Conservation (phyloP, 192 early-diverging fungal species). For the Coemansia sp. region DNA sequence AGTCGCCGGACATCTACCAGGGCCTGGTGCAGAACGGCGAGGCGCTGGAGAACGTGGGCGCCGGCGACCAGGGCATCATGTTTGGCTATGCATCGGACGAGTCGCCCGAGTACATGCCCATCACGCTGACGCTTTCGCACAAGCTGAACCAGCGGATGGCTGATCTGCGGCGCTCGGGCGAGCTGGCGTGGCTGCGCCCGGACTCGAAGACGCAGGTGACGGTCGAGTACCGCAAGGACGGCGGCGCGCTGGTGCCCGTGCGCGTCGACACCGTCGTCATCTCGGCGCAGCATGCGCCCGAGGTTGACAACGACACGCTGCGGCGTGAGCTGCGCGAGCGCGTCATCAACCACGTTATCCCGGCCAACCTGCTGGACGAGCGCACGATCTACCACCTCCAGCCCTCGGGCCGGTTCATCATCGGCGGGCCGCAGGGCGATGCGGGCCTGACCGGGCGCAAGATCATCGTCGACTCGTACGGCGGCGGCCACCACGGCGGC, state of each 20-base stretch:
- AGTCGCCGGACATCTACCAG: constrained; percentile 98
- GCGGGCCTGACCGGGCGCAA: constrained; percentile 98
- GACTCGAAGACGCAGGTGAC: constrained; percentile 99
- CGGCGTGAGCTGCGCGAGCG: constrained; percentile 84
- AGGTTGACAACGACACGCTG: constrained; percentile 80
- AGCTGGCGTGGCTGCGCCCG: constrained; percentile 89
- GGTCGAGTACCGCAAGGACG: constrained; percentile 94
- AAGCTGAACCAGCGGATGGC: constrained; percentile 96
- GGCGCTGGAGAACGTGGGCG: constrained; percentile 94
- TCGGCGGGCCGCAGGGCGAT: constrained; percentile 99
- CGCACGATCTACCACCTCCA: constrained; percentile 94
- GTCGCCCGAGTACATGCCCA: constrained; percentile 98
- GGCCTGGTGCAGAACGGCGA: constrained; percentile 90
- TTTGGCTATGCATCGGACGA: constrained; percentile 97
- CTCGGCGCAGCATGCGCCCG: constrained; percentile 92
- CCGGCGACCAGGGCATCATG: constrained; percentile 98
- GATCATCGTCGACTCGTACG: constrained; percentile 81
- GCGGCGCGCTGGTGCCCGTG: constrained; percentile 89
- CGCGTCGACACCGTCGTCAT: constrained; percentile 97
- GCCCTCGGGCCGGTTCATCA: constrained; percentile 98
- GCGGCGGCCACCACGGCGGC: constrained; percentile 94
- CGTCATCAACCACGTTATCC: constrained; percentile 89
- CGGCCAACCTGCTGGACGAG: constrained; percentile 80
- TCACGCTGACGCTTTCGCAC: constrained; percentile 91
- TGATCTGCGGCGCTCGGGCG: constrained; percentile 89